These are phyloP conservation scores for Paramecium sonneborni DNA, from an alignment of 73 alveolate species.

Conservation along the genomic window DNA sequence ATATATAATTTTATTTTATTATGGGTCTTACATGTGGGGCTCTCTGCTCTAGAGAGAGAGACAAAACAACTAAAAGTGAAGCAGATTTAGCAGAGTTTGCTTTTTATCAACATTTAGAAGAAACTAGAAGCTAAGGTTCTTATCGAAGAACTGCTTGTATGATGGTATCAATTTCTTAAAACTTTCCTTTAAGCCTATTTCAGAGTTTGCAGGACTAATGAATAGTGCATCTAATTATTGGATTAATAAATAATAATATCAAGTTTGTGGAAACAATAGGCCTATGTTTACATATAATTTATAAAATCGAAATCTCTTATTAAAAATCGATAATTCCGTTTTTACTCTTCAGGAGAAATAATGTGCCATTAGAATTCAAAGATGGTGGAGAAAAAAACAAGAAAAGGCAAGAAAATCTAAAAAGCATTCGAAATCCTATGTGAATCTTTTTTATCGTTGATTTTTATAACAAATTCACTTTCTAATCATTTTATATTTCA, in stretches of 20 bases:
- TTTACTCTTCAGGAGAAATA: not conserved
- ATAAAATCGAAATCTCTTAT: not conserved
- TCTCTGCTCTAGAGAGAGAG: constrained; percentile 42
- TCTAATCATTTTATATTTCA: not conserved
- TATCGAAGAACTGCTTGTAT: constrained; percentile 31
- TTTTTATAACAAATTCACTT: not conserved
- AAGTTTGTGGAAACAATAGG: constrained; percentile 4
- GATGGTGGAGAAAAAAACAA: constrained; percentile 33
- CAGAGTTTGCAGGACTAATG: not conserved
- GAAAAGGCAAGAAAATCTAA: not conserved
- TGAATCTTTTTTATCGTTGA: constrained; percentile 28
- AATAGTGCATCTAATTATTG: constrained; percentile 1
- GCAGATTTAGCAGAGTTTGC: constrained; percentile 38
- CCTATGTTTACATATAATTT: not conserved
- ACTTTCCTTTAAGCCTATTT: not conserved
- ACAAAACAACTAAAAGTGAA: not conserved
- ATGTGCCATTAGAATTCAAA: constrained; percentile 1
- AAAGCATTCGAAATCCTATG: not conserved
- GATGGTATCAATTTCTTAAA: not conserved
- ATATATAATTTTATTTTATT: not conserved
- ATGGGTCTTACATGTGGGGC: constrained; percentile 35
- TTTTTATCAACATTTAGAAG: constrained; percentile 27
- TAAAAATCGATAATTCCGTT: not conserved
- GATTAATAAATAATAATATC: not conserved
- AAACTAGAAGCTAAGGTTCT: constrained; percentile 39